These are phyloP conservation scores for Hypsizygus ulmarius DNA, from an alignment of 1,284 basidiomycete species.

Conservation along the genomic window DNA sequence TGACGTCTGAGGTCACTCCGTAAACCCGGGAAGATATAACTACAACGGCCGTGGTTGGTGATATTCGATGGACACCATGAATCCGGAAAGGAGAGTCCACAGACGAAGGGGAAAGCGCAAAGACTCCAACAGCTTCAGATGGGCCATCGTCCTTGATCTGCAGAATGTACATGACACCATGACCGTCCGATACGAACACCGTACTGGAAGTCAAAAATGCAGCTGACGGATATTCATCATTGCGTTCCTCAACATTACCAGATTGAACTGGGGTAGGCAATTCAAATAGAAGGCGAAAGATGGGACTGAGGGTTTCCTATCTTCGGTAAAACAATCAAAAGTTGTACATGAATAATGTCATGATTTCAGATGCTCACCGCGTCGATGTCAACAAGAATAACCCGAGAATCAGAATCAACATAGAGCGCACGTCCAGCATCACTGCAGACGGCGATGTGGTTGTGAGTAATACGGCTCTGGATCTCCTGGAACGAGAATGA, in stretches of 20 bases:
- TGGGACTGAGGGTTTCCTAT: constrained; percentile 53
- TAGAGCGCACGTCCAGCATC: constrained; percentile 58
- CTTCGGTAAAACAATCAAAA: constrained; percentile 23
- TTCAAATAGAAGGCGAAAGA: constrained; percentile 56
- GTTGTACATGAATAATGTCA: constrained; percentile 5
- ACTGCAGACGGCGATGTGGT: constrained; percentile 65
- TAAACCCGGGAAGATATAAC: constrained; percentile 60
- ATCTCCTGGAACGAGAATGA: constrained; percentile 79
- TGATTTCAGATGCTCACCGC: constrained; percentile 42
- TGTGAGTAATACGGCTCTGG: constrained; percentile 80
- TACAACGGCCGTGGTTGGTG: constrained; percentile 40
- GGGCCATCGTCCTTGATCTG: constrained; percentile 32
- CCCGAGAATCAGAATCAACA: constrained; percentile 64
- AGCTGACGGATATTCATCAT: constrained; percentile 77
- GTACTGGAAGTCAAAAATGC: constrained; percentile 50
- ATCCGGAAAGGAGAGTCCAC: constrained; percentile 54
- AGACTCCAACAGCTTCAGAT: constrained; percentile 52
- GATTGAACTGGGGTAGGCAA: constrained; percentile 53
- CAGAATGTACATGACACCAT: constrained; percentile 65
- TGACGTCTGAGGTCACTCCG: constrained; percentile 14
- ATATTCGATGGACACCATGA: constrained; percentile 42
- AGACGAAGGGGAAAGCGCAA: constrained; percentile 42
- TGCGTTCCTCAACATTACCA: constrained; percentile 34
- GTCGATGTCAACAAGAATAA: constrained; percentile 60
- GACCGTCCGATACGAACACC: constrained; percentile 71